Percentiles rank a stretch among this genome's conserved stretches.
These are phyloP conservation scores for Colletotrichum sp. DNA, from an alignment of 2,329 filamentous ascomycete genomes.

Conservation along the genomic window DNA sequence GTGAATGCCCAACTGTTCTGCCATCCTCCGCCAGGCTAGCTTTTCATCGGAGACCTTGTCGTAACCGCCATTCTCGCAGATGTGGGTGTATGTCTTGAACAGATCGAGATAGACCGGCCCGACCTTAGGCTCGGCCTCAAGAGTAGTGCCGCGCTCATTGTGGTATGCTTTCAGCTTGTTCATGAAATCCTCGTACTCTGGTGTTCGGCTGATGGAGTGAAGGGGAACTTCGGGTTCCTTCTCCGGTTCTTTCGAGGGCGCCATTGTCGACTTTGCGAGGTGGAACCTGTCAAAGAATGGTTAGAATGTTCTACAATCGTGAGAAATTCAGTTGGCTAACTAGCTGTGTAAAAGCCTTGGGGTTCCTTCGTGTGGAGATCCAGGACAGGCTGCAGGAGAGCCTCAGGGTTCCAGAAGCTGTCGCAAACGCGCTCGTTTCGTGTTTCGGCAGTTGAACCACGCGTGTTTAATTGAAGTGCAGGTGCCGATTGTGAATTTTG, in stretches of 20 bases:
- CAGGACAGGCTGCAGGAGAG: background rate
- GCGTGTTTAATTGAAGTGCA: background rate
- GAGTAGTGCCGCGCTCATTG: constrained; percentile 76
- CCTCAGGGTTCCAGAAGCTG: background rate
- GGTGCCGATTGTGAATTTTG: background rate
- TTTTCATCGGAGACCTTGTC: constrained; percentile 85
- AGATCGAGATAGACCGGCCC: constrained; percentile 79
- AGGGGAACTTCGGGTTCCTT: constrained; percentile 26
- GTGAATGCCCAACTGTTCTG: constrained; percentile 76
- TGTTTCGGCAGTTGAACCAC: background rate
- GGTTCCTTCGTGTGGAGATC: background rate
- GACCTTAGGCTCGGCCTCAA: constrained; percentile 83
- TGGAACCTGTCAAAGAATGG: background rate
- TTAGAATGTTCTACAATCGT: background rate
- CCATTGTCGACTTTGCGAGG: background rate
- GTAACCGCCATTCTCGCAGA: constrained; percentile 81
- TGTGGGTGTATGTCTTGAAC: constrained; percentile 77
- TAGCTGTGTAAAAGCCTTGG: background rate
- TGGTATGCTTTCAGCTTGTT: constrained; percentile 75
- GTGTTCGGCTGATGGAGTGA: constrained; percentile 61
- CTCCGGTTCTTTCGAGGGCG: background rate
- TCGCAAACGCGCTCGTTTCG: background rate
- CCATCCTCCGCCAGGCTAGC: constrained; percentile 83
- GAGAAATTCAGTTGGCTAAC: background rate
- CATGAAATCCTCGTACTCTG: constrained; percentile 83